Evolutionary conservation across 495 filamentous ascomycete species (phyloP).

Genomic region (Aspergillus nanangensis): DNA sequence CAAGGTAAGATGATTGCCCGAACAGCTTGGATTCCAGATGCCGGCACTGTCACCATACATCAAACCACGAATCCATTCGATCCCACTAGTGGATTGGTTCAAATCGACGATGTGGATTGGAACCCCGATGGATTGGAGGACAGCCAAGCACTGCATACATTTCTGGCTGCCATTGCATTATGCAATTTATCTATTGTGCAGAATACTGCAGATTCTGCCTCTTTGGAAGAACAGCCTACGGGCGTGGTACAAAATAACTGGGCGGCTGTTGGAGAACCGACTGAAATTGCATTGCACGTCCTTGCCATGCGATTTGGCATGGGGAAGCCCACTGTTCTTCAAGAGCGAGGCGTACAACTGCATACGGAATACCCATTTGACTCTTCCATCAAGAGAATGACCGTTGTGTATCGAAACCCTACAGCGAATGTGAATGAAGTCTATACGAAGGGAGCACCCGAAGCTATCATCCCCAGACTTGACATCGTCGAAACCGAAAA

Average conservation of each 20-base stretch:
- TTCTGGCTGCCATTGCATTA: slow-evolving; percentile 67
- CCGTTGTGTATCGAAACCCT: slow-evolving; percentile 57
- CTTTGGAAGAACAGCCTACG: slow-evolving; percentile 26
- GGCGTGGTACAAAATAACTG: slow-evolving; percentile 33
- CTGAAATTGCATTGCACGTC: slow-evolving; percentile 79
- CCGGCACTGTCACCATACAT: slow-evolving; percentile 52
- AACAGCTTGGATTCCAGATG: slow-evolving; percentile 69
- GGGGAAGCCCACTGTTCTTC: slow-evolving; percentile 51
- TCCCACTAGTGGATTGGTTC: slow-evolving; percentile 60
- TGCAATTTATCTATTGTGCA: slow-evolving; percentile 74
- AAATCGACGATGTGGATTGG: slow-evolving; percentile 31
- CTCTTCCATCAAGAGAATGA: slow-evolving; percentile 79
- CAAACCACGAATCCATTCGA: slow-evolving; percentile 53
- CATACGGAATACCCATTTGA: slow-evolving; percentile 78
- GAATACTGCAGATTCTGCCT: slow-evolving; percentile 35
- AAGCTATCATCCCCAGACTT: slow-evolving; percentile 55
- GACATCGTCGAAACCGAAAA: slow-evolving; percentile 46
- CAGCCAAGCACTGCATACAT: slow-evolving; percentile 48
- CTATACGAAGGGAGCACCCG: slow-evolving; percentile 66
- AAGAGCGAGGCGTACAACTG: slow-evolving; percentile 55
- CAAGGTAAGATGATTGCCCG: slow-evolving; percentile 74
- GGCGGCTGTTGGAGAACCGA: slow-evolving; percentile 77
- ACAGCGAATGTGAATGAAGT: slow-evolving; percentile 41
- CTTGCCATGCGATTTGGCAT: slow-evolving; percentile 67
- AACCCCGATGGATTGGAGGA: slow-evolving; percentile 17